Base-by-base conservation (phyloP, 805 yeast species). In the Brettanomyces nanus region DNA sequence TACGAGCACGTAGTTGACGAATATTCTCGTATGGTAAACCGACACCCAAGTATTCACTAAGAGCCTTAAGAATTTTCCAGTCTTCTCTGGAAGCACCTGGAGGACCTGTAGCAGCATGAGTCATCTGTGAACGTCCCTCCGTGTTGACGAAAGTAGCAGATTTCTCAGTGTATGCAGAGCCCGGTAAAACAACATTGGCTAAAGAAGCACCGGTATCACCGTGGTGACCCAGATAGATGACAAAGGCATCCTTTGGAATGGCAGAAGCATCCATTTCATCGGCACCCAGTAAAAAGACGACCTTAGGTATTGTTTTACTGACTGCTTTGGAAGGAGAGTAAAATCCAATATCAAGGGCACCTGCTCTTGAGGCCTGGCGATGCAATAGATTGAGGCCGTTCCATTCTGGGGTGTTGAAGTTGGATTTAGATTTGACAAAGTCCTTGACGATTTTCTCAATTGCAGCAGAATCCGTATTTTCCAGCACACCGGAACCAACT, bases 21-120 rank as follows among this genome's bases (percentile, higher is more conserved):
- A 73, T 57, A 56, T 80, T 86, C 56, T 85, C 90, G 57, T 85
- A 85, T 25, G 89, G 89, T 51, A 85, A 70, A 2, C 80, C 65
- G 28, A 70, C 73, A 36, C 77, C 79, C 46, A 85, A 62, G 58
- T 80, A 83, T 61, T 85, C 95, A 39, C 85, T 75, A 42, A 83
- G 69, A 3, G 95, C 95, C 63, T 89, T 76, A 49, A 85, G 59
- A 45, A 85, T 81, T 65, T 80, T 80, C 95, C 95, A 85, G 63
- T 85, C 95, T 62, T 85, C 95, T 59, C 95, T 80, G 32, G 95
- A 92, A 35, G 73, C 82, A 21, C 92, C 95, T 33, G 95, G 95
- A 6, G 92, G 80, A 45, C 80, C 83, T 21, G 85, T 78, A 30
- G 95, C 92, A 31, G 95, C 95, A 46, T 90, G 73, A 3, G 95